Evolutionary conservation across 1,139 yeast genomes (phyloP), one percentile per base, ranked within the genome.

Genomic region (Suhomyces wounanorum): DNA sequence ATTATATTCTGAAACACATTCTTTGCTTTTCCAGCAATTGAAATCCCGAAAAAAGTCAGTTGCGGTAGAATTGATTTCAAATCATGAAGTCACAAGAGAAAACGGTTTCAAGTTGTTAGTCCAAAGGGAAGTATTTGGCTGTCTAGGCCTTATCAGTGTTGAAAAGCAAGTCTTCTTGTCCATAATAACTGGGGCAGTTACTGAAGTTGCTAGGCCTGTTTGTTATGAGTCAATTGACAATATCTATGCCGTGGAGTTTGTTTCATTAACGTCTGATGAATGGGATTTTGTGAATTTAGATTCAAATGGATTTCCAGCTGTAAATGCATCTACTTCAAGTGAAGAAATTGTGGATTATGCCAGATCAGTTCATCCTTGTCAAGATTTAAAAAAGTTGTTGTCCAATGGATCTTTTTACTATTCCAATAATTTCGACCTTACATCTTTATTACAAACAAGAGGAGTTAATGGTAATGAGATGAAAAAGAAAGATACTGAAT

Each of bases 361-460:
- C 1, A 60, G 76, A 37, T 63, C 77, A 14, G 87, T 83, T 52
- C 97, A 94, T 63, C 99, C 99, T 0, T 92, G 98, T 63, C 79
- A 78, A 47, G 94, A 86, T 51, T 69, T 94, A 55, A 81, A 85
- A 58, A 91, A 90, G 65, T 73, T 95, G 45, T 71, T 95, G 48
- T 80, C 87, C 31, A 88, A 88, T 64, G 98, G 98, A 5, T 88
- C 96, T 1, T 95, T 94, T 65, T 94, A 90, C 68, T 95, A 87
- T 69, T 89, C 97, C 43, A 84, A 91, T 16, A 95, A 91, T 67
- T 94, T 91, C 68, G 99, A 95, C 68, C 72, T 94, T 58, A 94
- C 99, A 0, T 86, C 90, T 23, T 76, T 86, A 13, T 69, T 94
- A 55, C 98, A 94, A 67, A 79, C 82, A 51, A 71, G 95, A 61